phyloP scores from a whole-genome alignment of 495 filamentous ascomycete species.

The Penicillium canescens region DNA sequence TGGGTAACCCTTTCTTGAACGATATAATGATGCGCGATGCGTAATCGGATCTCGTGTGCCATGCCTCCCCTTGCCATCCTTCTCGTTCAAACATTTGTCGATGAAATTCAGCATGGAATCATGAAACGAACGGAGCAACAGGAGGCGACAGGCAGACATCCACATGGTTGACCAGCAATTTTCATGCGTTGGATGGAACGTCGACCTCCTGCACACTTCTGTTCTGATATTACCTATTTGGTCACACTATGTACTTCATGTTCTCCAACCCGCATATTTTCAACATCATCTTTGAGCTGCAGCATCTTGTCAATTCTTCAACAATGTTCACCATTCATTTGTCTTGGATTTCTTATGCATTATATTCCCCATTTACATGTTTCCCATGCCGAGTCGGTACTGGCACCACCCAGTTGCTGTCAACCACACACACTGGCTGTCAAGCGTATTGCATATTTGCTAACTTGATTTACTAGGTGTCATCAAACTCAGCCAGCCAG shows the following conservation, averaged over 20 bases:
- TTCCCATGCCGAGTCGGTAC: background rate
- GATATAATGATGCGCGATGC: conserved; percentile 56
- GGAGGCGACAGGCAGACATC: too few relatives aligned
- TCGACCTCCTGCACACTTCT: too few relatives aligned
- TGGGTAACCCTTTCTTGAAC: conserved; percentile 62
- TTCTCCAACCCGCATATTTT: too few relatives aligned
- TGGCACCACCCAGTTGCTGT: background rate
- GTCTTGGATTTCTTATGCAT: background rate
- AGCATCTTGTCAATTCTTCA: conserved; percentile 1
- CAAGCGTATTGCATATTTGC: conserved; percentile 1
- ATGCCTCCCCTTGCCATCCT: conserved; percentile 9
- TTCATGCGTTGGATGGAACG: too few relatives aligned
- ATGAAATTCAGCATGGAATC: too few relatives aligned
- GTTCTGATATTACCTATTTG: too few relatives aligned
- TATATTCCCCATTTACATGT: background rate
- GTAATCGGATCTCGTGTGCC: conserved; percentile 20
- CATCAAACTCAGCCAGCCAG: conserved; percentile 38
- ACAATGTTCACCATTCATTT: background rate
- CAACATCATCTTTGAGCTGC: too few relatives aligned
- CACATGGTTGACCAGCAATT: too few relatives aligned
- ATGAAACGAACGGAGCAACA: too few relatives aligned
- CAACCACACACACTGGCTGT: background rate
- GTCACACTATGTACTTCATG: too few relatives aligned
- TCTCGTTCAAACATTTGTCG: background rate
- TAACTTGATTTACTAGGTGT: conserved; percentile 25